Percentiles rank a stretch among this genome's conserved stretches.
phyloP scores from a whole-genome alignment of 139 green algal genomes.

The Chlorella sp. region DNA sequence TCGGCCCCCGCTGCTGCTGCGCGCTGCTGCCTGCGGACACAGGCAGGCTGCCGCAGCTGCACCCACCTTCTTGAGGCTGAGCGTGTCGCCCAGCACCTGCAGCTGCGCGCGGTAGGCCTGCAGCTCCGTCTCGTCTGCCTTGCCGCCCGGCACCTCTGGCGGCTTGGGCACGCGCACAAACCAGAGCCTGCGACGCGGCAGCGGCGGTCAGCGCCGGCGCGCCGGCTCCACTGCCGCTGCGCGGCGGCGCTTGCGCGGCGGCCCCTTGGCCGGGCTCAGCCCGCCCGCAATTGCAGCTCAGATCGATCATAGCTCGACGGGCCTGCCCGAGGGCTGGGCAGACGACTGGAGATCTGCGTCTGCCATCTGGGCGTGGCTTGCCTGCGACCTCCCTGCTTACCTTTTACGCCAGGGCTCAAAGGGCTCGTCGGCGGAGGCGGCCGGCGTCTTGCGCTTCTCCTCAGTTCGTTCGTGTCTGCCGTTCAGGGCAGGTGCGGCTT shows the following conservation, averaged over 20 bases:
- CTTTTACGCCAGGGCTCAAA: constrained; percentile 23
- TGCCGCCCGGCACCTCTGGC: constrained; percentile 26
- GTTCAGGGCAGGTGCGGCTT: no score
- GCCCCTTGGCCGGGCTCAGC: no score
- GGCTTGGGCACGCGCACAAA: constrained; percentile 54
- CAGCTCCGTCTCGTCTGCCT: constrained; percentile 40
- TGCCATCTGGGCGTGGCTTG: no score
- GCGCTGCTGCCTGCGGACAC: not conserved
- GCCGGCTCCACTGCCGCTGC: no score
- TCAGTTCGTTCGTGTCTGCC: not conserved
- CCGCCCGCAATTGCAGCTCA: no score
- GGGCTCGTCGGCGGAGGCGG: no score
- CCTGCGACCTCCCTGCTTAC: no score
- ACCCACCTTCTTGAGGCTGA: constrained; percentile 52
- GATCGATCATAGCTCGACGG: not conserved
- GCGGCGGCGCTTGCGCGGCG: no score
- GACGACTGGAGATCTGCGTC: no score
- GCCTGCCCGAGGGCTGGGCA: no score
- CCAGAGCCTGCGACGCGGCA: constrained; percentile 36
- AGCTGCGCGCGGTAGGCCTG: constrained; percentile 40
- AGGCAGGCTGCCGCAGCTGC: not conserved
- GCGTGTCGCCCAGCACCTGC: constrained; percentile 43
- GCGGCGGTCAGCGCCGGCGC: no score
- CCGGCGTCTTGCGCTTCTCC: no score
- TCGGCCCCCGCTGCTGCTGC: not conserved